Base-by-base conservation (phyloP, 1,139 yeast species). In the Barnettozyma hawaiiensis region DNA sequence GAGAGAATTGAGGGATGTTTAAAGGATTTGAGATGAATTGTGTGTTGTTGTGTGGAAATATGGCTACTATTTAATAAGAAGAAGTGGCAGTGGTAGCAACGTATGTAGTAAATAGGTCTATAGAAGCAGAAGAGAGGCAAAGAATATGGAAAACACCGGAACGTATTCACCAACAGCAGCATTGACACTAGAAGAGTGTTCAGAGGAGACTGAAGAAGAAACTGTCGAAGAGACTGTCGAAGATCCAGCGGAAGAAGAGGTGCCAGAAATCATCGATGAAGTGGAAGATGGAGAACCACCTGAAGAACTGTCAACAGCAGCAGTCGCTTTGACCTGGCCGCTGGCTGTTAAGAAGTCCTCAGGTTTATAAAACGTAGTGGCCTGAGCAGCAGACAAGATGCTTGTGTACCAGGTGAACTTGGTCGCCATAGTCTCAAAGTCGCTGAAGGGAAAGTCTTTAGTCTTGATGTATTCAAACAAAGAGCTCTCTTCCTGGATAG, bases 381-480 rank as follows among this genome's bases (percentile, higher is more conserved):
- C 55, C 5, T 59, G 59, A 7, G 64, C 70, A 1, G 53, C 60
- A 1, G 49, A 35, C 34, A 71, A 41, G 24, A 70, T 46, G 2
- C 64, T 57, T 1, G 62, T 37, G 47, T 70, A 68, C 75, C 75
- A 70, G 4, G 73, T 71, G 47, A 72, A 69, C 3, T 57, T 59
- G 1, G 70, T 58, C 15, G 68, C 60, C 51, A 67, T 66, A 1
- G 73, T 66, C 23, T 60, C 45, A 47, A 72, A 71, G 7, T 63
- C 68, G 1, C 60, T 52, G 43, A 71, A 67, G 19, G 77, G 77
- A 51, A 72, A 71, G 7, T 54, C 46, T 15, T 49, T 49, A 3
- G 50, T 47, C 9, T 63, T 52, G 34, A 70, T 55, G 37, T 62
- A 58, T 2, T 63, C 51, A 23, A 63, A 52, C 22, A 67, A 49